Evolutionary conservation across 2,329 filamentous ascomycete genomes (phyloP).

Genomic region (Nemania sp.): DNA sequence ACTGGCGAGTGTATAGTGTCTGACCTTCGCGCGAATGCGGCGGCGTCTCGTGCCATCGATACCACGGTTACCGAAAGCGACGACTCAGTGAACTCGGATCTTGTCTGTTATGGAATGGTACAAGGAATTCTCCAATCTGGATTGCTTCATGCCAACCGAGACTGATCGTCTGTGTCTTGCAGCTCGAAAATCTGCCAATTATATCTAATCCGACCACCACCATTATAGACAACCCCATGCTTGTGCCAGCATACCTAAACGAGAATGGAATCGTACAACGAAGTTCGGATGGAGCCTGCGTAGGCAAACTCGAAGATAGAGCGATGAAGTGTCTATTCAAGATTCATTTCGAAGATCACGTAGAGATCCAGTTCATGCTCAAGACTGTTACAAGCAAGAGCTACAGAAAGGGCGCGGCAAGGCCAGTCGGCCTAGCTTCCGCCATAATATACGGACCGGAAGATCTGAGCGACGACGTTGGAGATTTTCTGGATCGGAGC

Average conservation of each 20-base stretch:
- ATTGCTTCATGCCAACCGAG: neutral
- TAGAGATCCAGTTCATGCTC: slow-evolving; percentile 15
- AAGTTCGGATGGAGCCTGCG: slow-evolving; percentile 6
- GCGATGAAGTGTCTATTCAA: slow-evolving; percentile 2
- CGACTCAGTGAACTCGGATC: neutral
- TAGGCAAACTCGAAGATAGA: slow-evolving; percentile 14
- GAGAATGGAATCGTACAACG: slow-evolving; percentile 7
- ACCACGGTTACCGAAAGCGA: neutral
- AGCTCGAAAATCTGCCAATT: slow-evolving; percentile 15
- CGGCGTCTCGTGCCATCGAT: neutral
- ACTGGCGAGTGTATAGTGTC: neutral
- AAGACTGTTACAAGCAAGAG: neutral
- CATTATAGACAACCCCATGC: slow-evolving; percentile 3
- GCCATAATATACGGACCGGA: slow-evolving; percentile 14
- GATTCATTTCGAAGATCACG: neutral
- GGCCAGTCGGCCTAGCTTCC: neutral
- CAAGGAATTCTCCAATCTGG: neutral
- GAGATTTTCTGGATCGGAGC: slow-evolving; percentile 10
- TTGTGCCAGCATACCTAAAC: slow-evolving; percentile 1
- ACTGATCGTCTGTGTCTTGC: slow-evolving; percentile 1
- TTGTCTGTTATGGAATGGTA: slow-evolving; percentile 10
- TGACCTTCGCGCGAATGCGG: neutral
- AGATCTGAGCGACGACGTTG: slow-evolving; percentile 6
- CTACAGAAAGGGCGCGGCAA: neutral
- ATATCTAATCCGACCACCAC: neutral